phyloP scores from a whole-genome alignment of 768 basidiomycete genomes.

The Kwoniella heveanensis region DNA sequence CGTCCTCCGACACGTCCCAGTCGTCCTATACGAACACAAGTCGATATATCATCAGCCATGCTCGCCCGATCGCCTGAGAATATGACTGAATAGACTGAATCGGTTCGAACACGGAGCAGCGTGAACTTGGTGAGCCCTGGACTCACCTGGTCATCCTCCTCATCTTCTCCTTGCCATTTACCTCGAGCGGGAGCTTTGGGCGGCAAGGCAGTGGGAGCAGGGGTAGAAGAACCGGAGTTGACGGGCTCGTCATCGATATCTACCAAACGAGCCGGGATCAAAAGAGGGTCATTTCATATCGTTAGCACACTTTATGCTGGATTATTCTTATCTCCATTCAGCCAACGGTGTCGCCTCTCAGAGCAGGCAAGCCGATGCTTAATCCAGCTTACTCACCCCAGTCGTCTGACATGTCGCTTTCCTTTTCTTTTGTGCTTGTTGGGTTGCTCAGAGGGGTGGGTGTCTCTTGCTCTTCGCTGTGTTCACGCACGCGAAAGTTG shows the following conservation, averaged over 20 bases:
- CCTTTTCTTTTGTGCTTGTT: neutral
- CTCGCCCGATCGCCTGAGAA: no score
- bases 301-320: no score
- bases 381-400: constrained; percentile 52
- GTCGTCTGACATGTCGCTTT: constrained; percentile 43
- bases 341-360: no score
- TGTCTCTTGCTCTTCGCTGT: no score
- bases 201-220: constrained; percentile 34
- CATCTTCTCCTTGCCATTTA: constrained; percentile 91
- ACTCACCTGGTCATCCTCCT: constrained; percentile 76
- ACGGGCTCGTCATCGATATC: constrained; percentile 46
- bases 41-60: constrained; percentile 5
- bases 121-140: no score
- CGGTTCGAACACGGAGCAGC: neutral
- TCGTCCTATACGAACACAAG: constrained; percentile 67
- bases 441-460: neutral
- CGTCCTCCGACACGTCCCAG: constrained; percentile 85
- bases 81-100: no score
- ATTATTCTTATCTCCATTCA: neutral
- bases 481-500: no score
- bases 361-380: no score
- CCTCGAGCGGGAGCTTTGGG: constrained; percentile 58
- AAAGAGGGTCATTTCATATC: no score
- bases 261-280: constrained; percentile 3
- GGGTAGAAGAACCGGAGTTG: constrained; percentile 48